Evolutionary conservation across 2,329 filamentous ascomycete genomes (phyloP).

Genomic region (Colletotrichum lentis): DNA sequence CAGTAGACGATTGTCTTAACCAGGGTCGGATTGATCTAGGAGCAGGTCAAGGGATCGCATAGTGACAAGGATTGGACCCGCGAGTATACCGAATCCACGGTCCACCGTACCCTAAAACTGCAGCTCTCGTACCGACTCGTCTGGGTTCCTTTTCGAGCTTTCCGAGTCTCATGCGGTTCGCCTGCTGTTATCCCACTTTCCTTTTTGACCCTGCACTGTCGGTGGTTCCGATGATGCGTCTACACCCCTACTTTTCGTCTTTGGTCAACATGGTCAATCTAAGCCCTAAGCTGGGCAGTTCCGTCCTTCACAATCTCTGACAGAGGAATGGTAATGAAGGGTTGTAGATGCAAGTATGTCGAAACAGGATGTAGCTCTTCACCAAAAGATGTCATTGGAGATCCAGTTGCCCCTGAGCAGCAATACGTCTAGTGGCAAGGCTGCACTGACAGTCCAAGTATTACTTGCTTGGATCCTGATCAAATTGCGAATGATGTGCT

Average conservation of each 20-base stretch:
- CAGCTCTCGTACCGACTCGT: background rate
- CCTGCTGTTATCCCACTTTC: background rate
- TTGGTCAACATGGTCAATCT: background rate
- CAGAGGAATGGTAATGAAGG: no score
- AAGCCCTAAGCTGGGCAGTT: background rate
- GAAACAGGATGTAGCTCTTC: background rate
- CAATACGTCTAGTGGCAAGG: background rate
- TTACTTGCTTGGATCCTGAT: no score
- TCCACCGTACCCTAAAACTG: background rate
- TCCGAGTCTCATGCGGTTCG: background rate
- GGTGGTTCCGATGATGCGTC: background rate
- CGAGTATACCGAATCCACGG: conserved; percentile 5
- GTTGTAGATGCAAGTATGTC: background rate
- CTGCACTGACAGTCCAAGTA: no score
- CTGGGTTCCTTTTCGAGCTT: background rate
- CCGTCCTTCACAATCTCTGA: background rate
- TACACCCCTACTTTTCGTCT: no score
- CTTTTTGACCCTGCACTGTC: background rate
- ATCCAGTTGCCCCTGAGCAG: no score
- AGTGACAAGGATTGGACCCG: background rate
- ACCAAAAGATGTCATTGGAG: background rate
- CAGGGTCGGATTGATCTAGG: background rate
- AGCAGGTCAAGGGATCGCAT: background rate
- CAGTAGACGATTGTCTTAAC: no score
- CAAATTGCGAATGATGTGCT: background rate